Evolutionary conservation across 495 filamentous ascomycete species (phyloP), one percentile per base, ranked within the genome.

Genomic region (Penicillium paradoxum): DNA sequence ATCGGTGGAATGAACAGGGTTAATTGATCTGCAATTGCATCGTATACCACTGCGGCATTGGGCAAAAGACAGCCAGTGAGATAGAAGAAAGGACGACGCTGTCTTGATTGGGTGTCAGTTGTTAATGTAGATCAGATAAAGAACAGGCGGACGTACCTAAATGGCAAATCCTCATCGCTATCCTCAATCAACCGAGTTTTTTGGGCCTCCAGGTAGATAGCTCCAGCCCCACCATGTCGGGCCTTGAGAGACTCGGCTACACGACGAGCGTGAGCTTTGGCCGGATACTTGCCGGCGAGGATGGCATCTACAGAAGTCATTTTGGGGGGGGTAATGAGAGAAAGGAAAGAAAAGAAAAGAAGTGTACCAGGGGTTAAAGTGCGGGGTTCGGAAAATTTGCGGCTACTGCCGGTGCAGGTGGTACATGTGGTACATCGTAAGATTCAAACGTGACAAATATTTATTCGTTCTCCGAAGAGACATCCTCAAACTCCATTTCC

Each of bases 11-110:
- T 93, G 74, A 89, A 99, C 46, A 97, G 84, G 8, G 89, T 97
- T 19, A 90, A 79, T 58, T 84, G 81, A 55, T 80, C 75, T 18
- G 77, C 76, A 40, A 76, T 72, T 42, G 95, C 82, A 57, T 93
- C 83, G 76, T 97, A 95, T 48, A 87, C 80, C 46, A 91, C 77
- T 67, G 83, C 86, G 60, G 85, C 87, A 70, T 97, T 91, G 44
- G 90, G 83, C 19, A 91, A 76, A 25, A 82, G 72, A 67, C 89
- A 95, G 59, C 95, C 95, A 14, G 89, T 89, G 22, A 99, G 77
- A 72, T 99, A 97, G 82, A 87, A 96, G 76, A 99, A 97, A 60
- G 81, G 84, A 45, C 95, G 86, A 59, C 91, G 87, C 72, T 99
- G 95, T 57, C 72, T 75, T 44, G 9, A 32, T 8, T 18, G 33